These are phyloP conservation scores for Hypoxylon lienhwacheense DNA, from an alignment of 495 filamentous ascomycete genomes.

Conservation along the genomic window DNA sequence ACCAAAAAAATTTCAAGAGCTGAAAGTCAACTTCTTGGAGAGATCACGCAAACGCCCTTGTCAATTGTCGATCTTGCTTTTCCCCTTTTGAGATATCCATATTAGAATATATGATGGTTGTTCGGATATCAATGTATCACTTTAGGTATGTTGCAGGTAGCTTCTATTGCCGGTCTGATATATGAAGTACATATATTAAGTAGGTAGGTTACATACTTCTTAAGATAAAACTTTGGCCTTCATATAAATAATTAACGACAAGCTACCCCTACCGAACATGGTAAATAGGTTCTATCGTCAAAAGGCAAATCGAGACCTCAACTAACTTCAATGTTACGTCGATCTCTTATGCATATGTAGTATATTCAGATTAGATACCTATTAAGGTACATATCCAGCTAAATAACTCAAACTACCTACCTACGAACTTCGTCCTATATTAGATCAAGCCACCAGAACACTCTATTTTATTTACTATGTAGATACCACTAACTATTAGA, in stretches of 20 bases:
- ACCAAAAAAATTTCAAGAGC: conserved; percentile 10
- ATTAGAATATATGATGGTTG: neutral
- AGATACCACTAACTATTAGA: too few species aligned
- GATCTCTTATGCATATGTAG: neutral
- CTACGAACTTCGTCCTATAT: conserved; percentile 6
- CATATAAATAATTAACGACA: too few species aligned
- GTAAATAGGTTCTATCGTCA: too few species aligned
- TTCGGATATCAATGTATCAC: conserved; percentile 19
- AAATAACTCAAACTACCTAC: neutral
- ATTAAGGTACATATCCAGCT: neutral
- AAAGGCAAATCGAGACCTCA: too few species aligned
- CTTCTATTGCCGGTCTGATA: conserved; percentile 7
- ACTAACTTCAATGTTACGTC: too few species aligned
- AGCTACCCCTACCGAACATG: too few species aligned
- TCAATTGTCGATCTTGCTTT: conserved; percentile 13
- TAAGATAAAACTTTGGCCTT: neutral
- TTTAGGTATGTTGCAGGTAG: neutral
- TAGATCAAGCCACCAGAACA: conserved; percentile 13
- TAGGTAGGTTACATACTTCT: neutral
- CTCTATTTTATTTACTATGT: neutral
- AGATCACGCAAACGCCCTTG: conserved; percentile 35
- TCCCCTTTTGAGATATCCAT: conserved; percentile 7
- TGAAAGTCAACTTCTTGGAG: conserved; percentile 5
- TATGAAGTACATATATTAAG: neutral
- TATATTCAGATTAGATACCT: neutral